Evolutionary conservation across 2,329 filamentous ascomycete genomes (phyloP).

Genomic region (Scopulariopsis brevicaulis): DNA sequence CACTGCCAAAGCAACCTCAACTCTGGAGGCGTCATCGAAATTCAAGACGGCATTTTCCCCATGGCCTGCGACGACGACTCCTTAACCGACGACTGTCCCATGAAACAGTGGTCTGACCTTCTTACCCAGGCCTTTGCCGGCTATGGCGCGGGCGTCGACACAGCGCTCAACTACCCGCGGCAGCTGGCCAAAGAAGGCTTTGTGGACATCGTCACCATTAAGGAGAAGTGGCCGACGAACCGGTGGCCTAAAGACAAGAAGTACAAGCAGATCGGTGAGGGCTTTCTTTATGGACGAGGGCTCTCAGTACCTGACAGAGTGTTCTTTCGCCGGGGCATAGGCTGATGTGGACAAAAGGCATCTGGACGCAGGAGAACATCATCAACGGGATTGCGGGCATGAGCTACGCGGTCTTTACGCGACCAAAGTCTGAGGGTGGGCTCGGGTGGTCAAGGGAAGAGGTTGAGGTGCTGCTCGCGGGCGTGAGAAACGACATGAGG

Average conservation of each 20-base stretch:
- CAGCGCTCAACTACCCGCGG: constrained; percentile 16
- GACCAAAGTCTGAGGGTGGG: constrained; percentile 7
- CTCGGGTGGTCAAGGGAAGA: constrained; percentile 18
- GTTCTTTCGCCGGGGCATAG: no score
- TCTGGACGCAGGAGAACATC: constrained; percentile 13
- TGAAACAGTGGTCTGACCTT: constrained; percentile 15
- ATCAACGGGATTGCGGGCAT: constrained; percentile 15
- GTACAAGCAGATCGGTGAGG: constrained; percentile 36
- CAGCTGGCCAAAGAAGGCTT: constrained; percentile 41
- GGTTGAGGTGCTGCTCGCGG: constrained; percentile 14
- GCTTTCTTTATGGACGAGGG: background rate
- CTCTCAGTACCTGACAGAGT: no score
- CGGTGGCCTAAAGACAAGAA: constrained; percentile 38
- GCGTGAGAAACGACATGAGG: constrained; percentile 16
- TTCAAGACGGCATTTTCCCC: constrained; percentile 17
- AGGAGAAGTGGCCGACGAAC: constrained; percentile 38
- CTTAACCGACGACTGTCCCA: constrained; percentile 13
- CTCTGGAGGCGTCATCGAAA: constrained; percentile 20
- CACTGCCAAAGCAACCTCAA: constrained; percentile 11
- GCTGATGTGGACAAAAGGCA: constrained; percentile 10
- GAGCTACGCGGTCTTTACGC: constrained; percentile 19
- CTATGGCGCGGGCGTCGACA: constrained; percentile 17
- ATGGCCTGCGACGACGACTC: constrained; percentile 20
- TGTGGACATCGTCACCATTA: constrained; percentile 32
- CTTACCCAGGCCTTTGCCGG: constrained; percentile 17